Base-by-base conservation (phyloP, 768 basidiomycete species). In the Candolleomyces efflorescens region DNA sequence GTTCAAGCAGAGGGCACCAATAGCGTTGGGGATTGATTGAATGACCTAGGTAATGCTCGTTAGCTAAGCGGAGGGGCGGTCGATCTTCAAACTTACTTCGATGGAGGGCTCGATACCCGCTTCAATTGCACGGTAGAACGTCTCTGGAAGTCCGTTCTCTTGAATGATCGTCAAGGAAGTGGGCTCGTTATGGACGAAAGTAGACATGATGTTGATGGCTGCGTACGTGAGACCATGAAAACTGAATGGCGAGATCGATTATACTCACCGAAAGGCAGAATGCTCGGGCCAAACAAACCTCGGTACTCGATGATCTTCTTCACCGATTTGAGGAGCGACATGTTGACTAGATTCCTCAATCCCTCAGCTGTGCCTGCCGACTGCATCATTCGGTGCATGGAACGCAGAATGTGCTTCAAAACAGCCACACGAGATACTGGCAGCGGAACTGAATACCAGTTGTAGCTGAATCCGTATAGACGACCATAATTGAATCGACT, bases 171-270 rank as follows among this genome's bases (percentile, higher is more conserved):
- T 77, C 56, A 99, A 75, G 15, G 93, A 97, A 0, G 95, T 98
- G 6, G 97, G 97, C 70, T 99, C 97, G 62, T 98, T 99, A 77
- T 99, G 96, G 9, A 98, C 87, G 71, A 98, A 98, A 0, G 94
- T 94, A 13, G 94, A 86, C 87, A 97, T 92, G 66, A 94, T 89
- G 69, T 95, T 94, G 76, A 95, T 92, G 4, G 92, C 94, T 92
- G 60, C 15, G 58, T 10, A 10, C 53, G 6, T 46, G 54, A 20
- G 37, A 36, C 17, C 62, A 36, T 15, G 47, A 60, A 44, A n/a
- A 37, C 32, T 55, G n/a, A 39, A 54, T 37, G 27, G 27, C 48
- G n/a, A 17, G 50, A n/a, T n/a, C n/a, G n/a, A 12, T 1, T 59
- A 48, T 15, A 38, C 84, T 37, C 70, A 94, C 94, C 90, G 45